These are phyloP conservation scores for Fimicolochytrium jonesii DNA, from an alignment of 192 early-diverging fungal species.

Conservation along the genomic window DNA sequence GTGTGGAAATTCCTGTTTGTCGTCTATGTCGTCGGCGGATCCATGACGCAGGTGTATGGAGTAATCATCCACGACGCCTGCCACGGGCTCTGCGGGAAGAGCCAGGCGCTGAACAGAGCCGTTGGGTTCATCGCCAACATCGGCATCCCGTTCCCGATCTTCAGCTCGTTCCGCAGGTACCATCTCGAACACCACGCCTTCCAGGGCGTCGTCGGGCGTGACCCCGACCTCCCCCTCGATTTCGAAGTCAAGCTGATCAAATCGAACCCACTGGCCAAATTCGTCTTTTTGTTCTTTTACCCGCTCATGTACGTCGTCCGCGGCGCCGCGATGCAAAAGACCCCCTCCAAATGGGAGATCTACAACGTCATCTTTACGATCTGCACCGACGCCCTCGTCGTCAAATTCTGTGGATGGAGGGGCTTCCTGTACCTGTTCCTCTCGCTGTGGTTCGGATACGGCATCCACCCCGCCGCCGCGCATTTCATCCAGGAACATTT, in stretches of 20 bases:
- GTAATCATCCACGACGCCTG: constrained; percentile 91
- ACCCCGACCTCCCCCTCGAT: constrained; percentile 88
- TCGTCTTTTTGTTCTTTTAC: constrained; percentile 63
- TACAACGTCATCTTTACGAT: constrained; percentile 40
- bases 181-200: constrained; percentile 98
- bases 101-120: constrained; percentile 72
- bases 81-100: constrained; percentile 76
- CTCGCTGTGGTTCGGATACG: constrained; percentile 65
- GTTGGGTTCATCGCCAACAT: constrained; percentile 83
- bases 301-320: constrained; percentile 82
- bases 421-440: constrained; percentile 41
- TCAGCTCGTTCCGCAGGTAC: constrained; percentile 40
- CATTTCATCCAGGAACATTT: constrained; percentile 99
- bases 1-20: constrained; percentile 61
- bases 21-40: constrained; percentile 78
- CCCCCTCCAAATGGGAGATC: constrained; percentile 38
- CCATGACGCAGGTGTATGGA: constrained; percentile 73
- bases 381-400: constrained; percentile 26
- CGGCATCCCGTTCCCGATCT: constrained; percentile 61
- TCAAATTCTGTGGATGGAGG: constrained; percentile 36
- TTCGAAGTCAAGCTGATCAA: constrained; percentile 73
- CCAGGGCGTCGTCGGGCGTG: constrained; percentile 89
- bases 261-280: constrained; percentile 16
- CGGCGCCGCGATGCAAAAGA: constrained; percentile 47
- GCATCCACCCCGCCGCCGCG: constrained; percentile 87